These are phyloP conservation scores for Hemileccinum impolitum DNA, from an alignment of 768 basidiomycete genomes.

Conservation along the genomic window DNA sequence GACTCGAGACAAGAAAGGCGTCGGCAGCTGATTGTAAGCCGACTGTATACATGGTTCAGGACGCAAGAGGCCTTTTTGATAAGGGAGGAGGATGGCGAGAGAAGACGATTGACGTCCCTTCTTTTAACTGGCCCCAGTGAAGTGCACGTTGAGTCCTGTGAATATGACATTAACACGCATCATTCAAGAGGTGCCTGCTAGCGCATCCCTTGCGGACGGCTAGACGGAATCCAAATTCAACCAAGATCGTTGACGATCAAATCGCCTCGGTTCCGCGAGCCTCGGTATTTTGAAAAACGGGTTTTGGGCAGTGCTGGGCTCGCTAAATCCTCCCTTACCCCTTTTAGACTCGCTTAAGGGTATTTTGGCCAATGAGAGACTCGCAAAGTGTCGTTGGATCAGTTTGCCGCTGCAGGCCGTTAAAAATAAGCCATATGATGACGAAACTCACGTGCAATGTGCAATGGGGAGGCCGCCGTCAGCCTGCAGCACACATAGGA, in stretches of 20 bases:
- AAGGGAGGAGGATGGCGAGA: conserved; percentile 23
- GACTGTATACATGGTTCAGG: conserved; percentile 39
- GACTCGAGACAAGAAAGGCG: conserved; percentile 33
- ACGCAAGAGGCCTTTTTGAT: conserved; percentile 25
- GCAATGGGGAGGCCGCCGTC: conserved; percentile 10
- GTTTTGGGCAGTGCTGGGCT: too few species aligned
- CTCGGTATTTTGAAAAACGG: too few species aligned
- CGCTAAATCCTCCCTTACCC: too few species aligned
- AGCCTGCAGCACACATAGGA: conserved; percentile 7
- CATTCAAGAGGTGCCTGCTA: conserved; percentile 20
- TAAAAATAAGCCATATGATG: background rate
- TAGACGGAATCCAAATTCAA: conserved; percentile 11
- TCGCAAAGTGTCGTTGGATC: too few species aligned
- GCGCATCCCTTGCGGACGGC: conserved; percentile 10
- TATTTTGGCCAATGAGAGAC: too few species aligned
- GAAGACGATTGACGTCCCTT: conserved; percentile 18
- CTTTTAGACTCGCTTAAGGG: too few species aligned
- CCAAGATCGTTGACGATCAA: conserved; percentile 21
- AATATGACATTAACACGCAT: conserved; percentile 28
- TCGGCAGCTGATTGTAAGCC: conserved; percentile 38
- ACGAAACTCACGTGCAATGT: conserved; percentile 25
- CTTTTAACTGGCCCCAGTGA: conserved; percentile 22
- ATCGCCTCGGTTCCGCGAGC: conserved; percentile 29
- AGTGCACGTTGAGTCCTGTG: conserved; percentile 25
- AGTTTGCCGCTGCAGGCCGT: conserved; percentile 1